Evolutionary conservation across 2,329 filamentous ascomycete species (phyloP).

Genomic region (Penicillium palitans): DNA sequence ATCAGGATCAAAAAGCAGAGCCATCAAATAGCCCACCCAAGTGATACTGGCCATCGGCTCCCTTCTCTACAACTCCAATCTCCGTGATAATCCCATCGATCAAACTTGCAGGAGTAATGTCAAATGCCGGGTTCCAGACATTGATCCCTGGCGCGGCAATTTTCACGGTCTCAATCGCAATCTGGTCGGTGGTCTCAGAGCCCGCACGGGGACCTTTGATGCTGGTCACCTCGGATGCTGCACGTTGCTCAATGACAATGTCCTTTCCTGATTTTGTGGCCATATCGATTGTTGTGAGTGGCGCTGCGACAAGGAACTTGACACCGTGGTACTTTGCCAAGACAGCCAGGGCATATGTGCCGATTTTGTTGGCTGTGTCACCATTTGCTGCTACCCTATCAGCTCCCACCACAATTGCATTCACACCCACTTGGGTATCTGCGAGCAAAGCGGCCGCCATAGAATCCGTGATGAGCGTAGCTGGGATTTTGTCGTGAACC

Average conservation of each 20-base stretch:
- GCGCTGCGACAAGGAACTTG: constrained; percentile 93
- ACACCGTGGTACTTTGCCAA: constrained; percentile 82
- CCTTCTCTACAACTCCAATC: constrained; percentile 80
- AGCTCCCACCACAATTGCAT: constrained; percentile 88
- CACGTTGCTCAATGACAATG: constrained; percentile 89
- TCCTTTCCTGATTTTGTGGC: constrained; percentile 72
- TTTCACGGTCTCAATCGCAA: constrained; percentile 64
- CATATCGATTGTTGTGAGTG: constrained; percentile 90
- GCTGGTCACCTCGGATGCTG: constrained; percentile 76
- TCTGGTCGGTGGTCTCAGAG: constrained; percentile 50
- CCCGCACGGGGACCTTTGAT: constrained; percentile 74
- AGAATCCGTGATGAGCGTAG: constrained; percentile 90
- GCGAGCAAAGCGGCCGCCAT: constrained; percentile 88
- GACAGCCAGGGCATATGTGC: constrained; percentile 91
- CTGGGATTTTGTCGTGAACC: constrained; percentile 88
- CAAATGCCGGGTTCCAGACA: constrained; percentile 97
- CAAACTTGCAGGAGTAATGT: constrained; percentile 82
- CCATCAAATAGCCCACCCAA: constrained; percentile 42
- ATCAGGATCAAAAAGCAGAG: constrained; percentile 10
- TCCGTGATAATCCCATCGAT: constrained; percentile 97
- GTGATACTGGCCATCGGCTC: constrained; percentile 67
- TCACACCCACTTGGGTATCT: constrained; percentile 63
- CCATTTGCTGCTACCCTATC: constrained; percentile 95
- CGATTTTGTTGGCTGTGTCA: constrained; percentile 98
- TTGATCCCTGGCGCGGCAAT: constrained; percentile 74